Conservation (phyloP, 2,329 filamentous ascomycete genomes). For the Fusarium pininemorale region DNA sequence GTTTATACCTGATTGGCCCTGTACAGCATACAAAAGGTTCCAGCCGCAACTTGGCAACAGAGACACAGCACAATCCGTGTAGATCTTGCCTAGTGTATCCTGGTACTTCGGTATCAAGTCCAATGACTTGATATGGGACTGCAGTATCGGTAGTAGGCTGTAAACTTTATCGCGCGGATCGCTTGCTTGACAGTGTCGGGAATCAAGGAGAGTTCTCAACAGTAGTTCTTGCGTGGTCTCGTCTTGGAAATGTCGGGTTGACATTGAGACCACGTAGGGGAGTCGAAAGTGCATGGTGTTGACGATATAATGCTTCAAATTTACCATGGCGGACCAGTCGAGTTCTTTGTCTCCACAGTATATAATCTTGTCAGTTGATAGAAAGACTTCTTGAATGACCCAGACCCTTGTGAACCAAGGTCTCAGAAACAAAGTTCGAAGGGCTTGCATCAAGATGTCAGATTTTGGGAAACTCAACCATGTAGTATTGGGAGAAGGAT, state of each 20-base stretch:
- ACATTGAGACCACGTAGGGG: background rate
- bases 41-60: background rate
- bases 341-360: background rate
- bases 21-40: background rate
- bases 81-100: too few species aligned
- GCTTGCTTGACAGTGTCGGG: background rate
- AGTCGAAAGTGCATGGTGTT: background rate
- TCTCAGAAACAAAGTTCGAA: background rate
- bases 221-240: too few species aligned
- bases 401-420: background rate
- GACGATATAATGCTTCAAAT: background rate
- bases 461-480: background rate
- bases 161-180: background rate
- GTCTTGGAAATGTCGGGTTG: too few species aligned
- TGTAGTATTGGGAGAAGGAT: accelerated
- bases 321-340: background rate
- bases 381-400: background rate
- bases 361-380: background rate
- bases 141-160: background rate
- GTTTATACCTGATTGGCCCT: too few species aligned
- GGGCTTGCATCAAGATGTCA: background rate
- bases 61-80: background rate
- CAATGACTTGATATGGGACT: accelerated
- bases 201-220: background rate
- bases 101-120: background rate